Percentiles rank a stretch among this genome's conserved stretches.
Evolutionary conservation across 306 rosid species (phyloP).

Genomic region (Urtica urens): DNA sequence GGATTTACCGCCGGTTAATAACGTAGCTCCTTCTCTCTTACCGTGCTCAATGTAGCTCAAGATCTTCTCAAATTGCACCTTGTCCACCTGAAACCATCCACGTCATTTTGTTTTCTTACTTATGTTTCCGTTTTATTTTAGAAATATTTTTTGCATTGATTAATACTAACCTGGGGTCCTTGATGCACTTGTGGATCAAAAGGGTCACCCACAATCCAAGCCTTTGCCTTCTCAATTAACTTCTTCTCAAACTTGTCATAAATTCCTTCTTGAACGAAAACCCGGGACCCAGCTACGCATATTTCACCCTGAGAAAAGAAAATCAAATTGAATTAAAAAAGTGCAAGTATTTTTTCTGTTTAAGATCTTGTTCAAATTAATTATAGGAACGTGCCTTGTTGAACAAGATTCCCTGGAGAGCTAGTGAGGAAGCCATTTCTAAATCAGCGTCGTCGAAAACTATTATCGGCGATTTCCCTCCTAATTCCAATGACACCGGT

Average conservation of each 20-base stretch:
- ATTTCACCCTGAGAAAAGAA: conserved; percentile 54
- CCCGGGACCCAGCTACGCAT: conserved; percentile 74
- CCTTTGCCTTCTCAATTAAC: conserved; percentile 48
- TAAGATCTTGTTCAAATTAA: neutral
- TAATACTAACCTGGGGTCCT: conserved; percentile 61
- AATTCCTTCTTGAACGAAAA: conserved; percentile 76
- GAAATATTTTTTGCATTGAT: neutral
- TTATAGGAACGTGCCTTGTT: conserved; percentile 44
- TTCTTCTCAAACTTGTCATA: conserved; percentile 64
- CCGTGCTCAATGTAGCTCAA: conserved; percentile 65
- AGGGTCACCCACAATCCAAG: conserved; percentile 82
- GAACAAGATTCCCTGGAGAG: conserved; percentile 44
- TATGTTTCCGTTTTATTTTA: too few species aligned
- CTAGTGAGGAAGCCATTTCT: conserved; percentile 53
- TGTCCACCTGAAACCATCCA: conserved; percentile 42
- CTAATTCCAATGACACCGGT: conserved; percentile 67
- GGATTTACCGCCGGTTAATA: conserved; percentile 62
- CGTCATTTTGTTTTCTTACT: neutral
- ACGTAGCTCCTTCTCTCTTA: conserved; percentile 77
- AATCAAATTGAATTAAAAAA: neutral
- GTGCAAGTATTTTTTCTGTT: neutral
- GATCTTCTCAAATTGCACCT: conserved; percentile 59
- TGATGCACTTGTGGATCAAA: conserved; percentile 72
- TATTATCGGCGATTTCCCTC: conserved; percentile 79
- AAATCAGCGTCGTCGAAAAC: conserved; percentile 75